Percentiles rank a stretch among this genome's conserved stretches.
These are phyloP conservation scores for Ammopiptanthus mongolicus DNA, from an alignment of 306 rosid species.

Conservation along the genomic window DNA sequence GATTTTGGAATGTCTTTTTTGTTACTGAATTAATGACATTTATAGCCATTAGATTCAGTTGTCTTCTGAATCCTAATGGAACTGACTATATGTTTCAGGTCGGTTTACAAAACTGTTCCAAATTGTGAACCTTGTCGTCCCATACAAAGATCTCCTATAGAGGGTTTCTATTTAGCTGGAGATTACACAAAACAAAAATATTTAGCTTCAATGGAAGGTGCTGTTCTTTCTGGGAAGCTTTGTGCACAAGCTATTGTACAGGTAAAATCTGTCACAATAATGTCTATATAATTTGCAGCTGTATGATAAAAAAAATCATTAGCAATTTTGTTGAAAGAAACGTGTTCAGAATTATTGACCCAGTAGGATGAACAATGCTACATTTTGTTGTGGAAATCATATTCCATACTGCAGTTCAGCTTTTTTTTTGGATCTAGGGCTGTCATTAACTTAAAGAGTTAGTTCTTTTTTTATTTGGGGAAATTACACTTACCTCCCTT, in stretches of 20 bases:
- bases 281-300: not conserved
- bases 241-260: constrained; percentile 94
- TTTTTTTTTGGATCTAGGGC: not conserved
- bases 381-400: not conserved
- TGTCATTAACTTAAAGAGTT: not conserved
- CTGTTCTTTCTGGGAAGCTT: constrained; percentile 93
- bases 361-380: not conserved
- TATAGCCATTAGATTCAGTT: not conserved
- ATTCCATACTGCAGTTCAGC: not conserved
- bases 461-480: not conserved
- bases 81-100: constrained; percentile 42
- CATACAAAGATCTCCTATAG: constrained; percentile 83
- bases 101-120: constrained; percentile 90
- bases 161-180: constrained; percentile 92
- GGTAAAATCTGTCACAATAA: constrained; percentile 45
- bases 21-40: not conserved
- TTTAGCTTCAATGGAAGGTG: constrained; percentile 99
- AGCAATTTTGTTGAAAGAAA: not conserved
- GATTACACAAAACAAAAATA: constrained; percentile 96
- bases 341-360: not conserved
- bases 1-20: not conserved
- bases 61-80: constrained; percentile 10
- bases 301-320: constrained; percentile 2
- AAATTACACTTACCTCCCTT: too few relatives aligned
- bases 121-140: constrained; percentile 94